Evolutionary conservation across 352 stramenopile species (phyloP).

Genomic region (Lagenidium giganteum): DNA sequence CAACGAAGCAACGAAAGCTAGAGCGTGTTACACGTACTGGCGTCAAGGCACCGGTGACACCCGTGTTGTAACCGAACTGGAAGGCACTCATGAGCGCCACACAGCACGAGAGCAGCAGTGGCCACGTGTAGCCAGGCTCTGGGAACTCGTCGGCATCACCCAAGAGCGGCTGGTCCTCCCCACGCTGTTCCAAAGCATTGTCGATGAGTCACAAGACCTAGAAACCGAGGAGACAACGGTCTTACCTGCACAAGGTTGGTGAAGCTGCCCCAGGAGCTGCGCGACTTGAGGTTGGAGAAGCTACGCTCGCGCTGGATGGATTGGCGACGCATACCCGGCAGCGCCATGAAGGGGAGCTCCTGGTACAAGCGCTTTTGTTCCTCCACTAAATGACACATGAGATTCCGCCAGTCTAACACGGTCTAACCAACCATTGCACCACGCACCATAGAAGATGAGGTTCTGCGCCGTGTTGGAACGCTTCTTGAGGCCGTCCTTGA

Average conservation of each 20-base stretch:
- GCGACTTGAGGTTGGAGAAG: conserved; percentile 42
- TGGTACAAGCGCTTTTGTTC: conserved; percentile 41
- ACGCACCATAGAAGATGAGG: conserved; percentile 38
- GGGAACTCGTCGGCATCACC: conserved; percentile 23
- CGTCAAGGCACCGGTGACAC: conserved; percentile 31
- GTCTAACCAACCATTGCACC: background rate
- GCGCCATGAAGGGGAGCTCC: conserved; percentile 37
- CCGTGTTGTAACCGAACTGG: conserved; percentile 44
- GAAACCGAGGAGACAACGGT: background rate
- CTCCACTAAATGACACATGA: conserved; percentile 20
- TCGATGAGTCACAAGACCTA: background rate
- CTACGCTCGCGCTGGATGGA: conserved; percentile 39
- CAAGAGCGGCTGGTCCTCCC: conserved; percentile 62
- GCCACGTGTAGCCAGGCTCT: conserved; percentile 33
- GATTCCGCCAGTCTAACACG: background rate
- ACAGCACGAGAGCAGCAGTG: conserved; percentile 34
- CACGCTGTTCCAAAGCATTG: conserved; percentile 24
- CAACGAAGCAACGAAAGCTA: background rate
- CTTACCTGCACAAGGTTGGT: conserved; percentile 27
- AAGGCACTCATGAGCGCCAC: conserved; percentile 33
- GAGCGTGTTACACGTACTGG: conserved; percentile 20
- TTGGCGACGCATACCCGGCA: conserved; percentile 37
- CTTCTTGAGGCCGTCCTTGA: conserved; percentile 44
- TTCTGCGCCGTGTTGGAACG: conserved; percentile 46
- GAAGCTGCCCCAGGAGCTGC: conserved; percentile 38